phyloP scores from a whole-genome alignment of 805 yeast species.

The Kluyveromyces nonfermentans region DNA sequence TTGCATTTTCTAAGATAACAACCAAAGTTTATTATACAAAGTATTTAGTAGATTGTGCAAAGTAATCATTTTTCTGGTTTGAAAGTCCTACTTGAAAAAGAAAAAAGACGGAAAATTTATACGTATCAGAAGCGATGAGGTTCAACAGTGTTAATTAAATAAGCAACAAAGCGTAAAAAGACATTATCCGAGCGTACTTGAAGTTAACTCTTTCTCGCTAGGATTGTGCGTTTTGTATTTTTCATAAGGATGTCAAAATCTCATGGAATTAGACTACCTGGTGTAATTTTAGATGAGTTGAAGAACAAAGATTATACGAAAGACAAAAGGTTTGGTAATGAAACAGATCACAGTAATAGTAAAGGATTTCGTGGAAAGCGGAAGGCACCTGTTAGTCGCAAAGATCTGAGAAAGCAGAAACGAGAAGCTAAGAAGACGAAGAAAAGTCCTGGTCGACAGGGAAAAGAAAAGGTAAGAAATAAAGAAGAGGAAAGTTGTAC shows the following conservation, averaged over 20 bases:
- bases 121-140: slow-evolving; percentile 10
- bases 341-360: slow-evolving; percentile 30
- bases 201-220: neutral
- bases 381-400: slow-evolving; percentile 28
- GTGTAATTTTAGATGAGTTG: slow-evolving; percentile 44
- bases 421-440: slow-evolving; percentile 29
- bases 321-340: slow-evolving; percentile 17
- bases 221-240: neutral
- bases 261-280: slow-evolving; percentile 50
- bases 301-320: slow-evolving; percentile 34
- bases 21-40: too few species aligned
- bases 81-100: neutral
- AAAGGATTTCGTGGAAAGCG: slow-evolving; percentile 4
- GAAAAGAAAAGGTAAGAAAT: neutral
- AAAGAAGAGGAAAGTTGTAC: neutral
- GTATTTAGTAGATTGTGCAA: neutral
- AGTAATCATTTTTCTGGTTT: neutral
- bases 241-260: slow-evolving; percentile 5
- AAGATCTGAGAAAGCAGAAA: slow-evolving; percentile 35
- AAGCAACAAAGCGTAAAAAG: neutral
- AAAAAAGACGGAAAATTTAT: slow-evolving; percentile 3
- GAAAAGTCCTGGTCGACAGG: neutral
- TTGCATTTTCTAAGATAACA: too few species aligned
- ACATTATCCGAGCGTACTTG: neutral
- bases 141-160: neutral